Evolutionary conservation across 495 filamentous ascomycete species (phyloP), one percentile per base, ranked within the genome.

Genomic region (Lasiosphaeria ovina): DNA sequence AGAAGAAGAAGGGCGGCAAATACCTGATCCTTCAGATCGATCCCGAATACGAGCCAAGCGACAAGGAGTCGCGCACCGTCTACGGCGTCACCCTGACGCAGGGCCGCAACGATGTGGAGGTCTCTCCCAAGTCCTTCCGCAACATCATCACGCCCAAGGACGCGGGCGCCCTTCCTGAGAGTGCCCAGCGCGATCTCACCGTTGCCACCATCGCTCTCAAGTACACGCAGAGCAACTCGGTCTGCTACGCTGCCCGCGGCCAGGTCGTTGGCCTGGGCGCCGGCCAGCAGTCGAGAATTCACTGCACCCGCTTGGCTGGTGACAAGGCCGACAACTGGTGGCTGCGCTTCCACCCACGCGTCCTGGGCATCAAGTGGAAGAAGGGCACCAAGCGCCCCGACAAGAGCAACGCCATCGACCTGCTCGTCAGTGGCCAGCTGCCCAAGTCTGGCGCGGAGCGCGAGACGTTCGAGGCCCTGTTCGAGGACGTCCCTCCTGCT

Each of bases 311-410:
- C 62, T 84, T 98, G 47, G 94, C 94, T n/a, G 94, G 95, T 63
- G 94, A 97, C 79, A 98, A 98, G 81, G 91, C 92, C 52, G 94
- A 98, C 76, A 96, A 93, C 81, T 98, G 94, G 94, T 98, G 94
- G 94, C 87, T 98, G 78, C 88, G 94, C 66, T 97, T 97, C 84
- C 89, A 96, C 79, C 87, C 91, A 54, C 89, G 90, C 40, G 86
- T 92, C 6, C 80, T 97, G 36, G 81, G 81, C 69, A 85, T 98
- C 74, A 91, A 93, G 79, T 98, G 90, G 89, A 97, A 96, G 85
- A 91, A 93, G 75, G 93, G 94, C 56, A 89, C 89, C 67, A 98
- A 97, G 84, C 85, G 95, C 47, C 83, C 94, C 42, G 93, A 98
- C 72, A 98, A 98, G 83, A 93, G 87, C 83, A 98, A 98, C 72